Evolutionary conservation across 148 eudicot genomes (phyloP).

Genomic region (Mesembryanthemum crystallinum): DNA sequence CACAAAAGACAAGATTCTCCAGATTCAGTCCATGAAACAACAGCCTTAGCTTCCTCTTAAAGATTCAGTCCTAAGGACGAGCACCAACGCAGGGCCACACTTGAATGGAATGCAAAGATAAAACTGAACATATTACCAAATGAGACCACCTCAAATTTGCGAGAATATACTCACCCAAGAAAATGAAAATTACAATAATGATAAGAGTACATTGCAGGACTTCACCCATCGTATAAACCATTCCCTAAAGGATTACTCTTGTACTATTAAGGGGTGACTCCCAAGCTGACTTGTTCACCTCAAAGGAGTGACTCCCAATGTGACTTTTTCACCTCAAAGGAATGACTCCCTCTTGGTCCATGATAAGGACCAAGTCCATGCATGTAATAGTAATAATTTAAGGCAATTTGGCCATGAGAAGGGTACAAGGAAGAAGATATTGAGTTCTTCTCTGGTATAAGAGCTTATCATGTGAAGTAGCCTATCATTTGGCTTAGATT

Average conservation of each 20-base stretch:
- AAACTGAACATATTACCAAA: not conserved
- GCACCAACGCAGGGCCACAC: too few relatives aligned
- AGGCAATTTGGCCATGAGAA: not conserved
- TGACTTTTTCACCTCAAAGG: too few relatives aligned
- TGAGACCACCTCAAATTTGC: not conserved
- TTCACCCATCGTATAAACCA: too few relatives aligned
- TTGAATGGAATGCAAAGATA: not conserved
- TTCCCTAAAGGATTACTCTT: too few relatives aligned
- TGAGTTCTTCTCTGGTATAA: not conserved
- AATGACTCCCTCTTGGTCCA: too few relatives aligned
- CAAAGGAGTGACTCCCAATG: too few relatives aligned
- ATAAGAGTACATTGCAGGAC: too few relatives aligned
- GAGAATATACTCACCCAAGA: too few relatives aligned
- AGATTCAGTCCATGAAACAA: not conserved
- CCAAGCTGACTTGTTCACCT: too few relatives aligned
- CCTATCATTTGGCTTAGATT: not conserved
- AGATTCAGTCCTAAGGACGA: not conserved
- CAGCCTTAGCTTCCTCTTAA: not conserved
- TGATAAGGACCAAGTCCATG: not conserved
- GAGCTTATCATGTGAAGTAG: not conserved
- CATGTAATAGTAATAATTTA: too few relatives aligned
- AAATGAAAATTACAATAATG: not conserved
- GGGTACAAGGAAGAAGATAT: not conserved
- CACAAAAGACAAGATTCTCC: too few relatives aligned
- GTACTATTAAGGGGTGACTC: too few relatives aligned